Evolutionary conservation across 2,329 filamentous ascomycete species (phyloP), one percentile per base, ranked within the genome.

Genomic region (Thermothelomyces thermophilus): DNA sequence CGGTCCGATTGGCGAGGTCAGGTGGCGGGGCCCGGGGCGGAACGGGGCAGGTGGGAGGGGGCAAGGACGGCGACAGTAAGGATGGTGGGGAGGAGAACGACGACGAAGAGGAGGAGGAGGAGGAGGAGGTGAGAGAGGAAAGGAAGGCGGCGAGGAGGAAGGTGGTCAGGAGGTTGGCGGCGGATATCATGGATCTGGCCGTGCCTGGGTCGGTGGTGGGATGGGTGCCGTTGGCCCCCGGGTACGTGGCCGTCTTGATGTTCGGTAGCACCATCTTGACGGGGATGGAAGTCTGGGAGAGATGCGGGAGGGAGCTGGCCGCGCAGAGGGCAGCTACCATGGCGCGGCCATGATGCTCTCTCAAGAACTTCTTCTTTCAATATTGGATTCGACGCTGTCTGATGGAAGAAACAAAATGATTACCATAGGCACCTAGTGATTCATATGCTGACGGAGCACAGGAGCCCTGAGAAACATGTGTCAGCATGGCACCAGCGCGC

Each of bases 251-350:
- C 1, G 48, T 74, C 11, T 73, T 75, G 8, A 84, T 83, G 75
- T 66, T 84, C 17, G 59, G 77, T 19, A 83, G 82, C 44, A 85
- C 83, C 0, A 40, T 84, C 3, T 61, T 87, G 40, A 81, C 82
- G 9, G 75, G 76, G 1, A 63, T 68, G 55, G 78, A 80, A 56
- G 75, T 83, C 2, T 88, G 84, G 84, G 72, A 76, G 51, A 69
- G 70, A 48, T 74, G 72, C 58, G 66, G 55, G 16, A 49, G 40
- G 48, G 51, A 57, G 39, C 26, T 56, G 8, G 55, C 41, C 16
- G 42, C 33, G 1, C 31, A 20, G 10, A 49, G 50, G 33, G 30
- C 8, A 3, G 43, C 33, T 22, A 20, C 22, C 10, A 37, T 16
- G 28, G 63, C 42, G n/a, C 50, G 17, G 45, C 46, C n/a, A 14